Base-by-base conservation (phyloP, 352 stramenopile genomes). In the Phytopythium chamaehyphon region DNA sequence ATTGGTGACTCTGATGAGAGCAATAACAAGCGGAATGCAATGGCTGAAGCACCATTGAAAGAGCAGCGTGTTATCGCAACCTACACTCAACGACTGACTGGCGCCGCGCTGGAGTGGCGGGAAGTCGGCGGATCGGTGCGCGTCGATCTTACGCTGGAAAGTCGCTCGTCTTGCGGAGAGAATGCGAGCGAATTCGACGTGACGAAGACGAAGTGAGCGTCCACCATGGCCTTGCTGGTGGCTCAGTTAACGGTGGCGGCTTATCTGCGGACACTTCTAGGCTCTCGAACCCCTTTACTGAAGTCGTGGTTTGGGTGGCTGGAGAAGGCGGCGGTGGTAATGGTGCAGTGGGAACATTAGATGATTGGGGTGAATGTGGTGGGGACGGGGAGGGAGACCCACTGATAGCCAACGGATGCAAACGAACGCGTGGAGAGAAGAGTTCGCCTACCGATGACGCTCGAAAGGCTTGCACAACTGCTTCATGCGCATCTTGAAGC, bases 401-500 rank as follows among this genome's bases (percentile, higher is more conserved):
- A 15, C 11, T 15, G 21, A 15, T 11, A 6, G 22, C n/a, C 19
- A 40, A n/a, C 6, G 26, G 22, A 11, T 48, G 38, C 10, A 48
- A 21, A 11, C 37, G 38, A 15, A 48, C 49, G 23, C 49, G 49
- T 12, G 49, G 49, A 37, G 69, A 45, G 35, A 73, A 74, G 50
- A 49, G 50, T 22, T 73, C 46, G 14, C 57, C 45, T 31, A 62
- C 49, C 37, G 62, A 71, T 2, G 66, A 55, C 12, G 54, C 51
- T 7, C 56, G 51, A 42, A 86, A 66, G 1, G 75, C 57, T 15
- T 62, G 45, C n/a, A 76, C 51, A 9, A 83, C 69, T 2, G 66
- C 58, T 9, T 33, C 35, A 39, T 73, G 64, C 5, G 51, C 53
- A 10, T 60, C 44, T 16, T 65, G 45, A 0, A 71, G 59, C 39